Base-by-base conservation (phyloP, 106 monocot genomes). In the Platanthera guangdongensis region DNA sequence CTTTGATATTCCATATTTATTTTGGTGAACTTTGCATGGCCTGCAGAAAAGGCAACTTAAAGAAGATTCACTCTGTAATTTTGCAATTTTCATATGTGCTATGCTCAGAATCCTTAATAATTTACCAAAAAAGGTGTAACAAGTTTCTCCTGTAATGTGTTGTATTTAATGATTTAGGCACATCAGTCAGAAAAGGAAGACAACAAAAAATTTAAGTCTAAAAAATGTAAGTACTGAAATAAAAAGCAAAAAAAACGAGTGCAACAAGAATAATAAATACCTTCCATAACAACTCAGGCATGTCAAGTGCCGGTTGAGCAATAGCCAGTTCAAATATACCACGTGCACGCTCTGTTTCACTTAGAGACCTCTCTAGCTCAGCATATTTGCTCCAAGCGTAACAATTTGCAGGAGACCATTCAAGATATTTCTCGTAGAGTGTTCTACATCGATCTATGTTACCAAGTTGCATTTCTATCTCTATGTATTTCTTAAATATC, bases 321-420 rank as follows among this genome's bases (percentile, higher is more conserved):
- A 91, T 97, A 68, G 96, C 93, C 76, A 93, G 85, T 46, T 97
- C 93, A 77, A 86, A 97, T 59, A 97, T 83, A 52, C 86, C 84
- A 45, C 96, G 78, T 53, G 93, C 86, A 45, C 96, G 96, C 2
- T 97, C 96, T 18, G 86, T 97, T 77, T 97, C 96, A 78, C 77
- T 80, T 50, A 97, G 64, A 3, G 88, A 89, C 51, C 81, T 84
- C 80, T 97, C 96, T 51, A 97, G 55, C 74, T 97, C 96, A 46
- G 96, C 96, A 86, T 84, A 97, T 57, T 97, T 97, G 59, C 84
- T 93, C 96, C 96, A 97, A 45, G 96, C 96, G 86, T 97, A 97
- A 52, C 96, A 97, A 64, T 91, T 97, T 75, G 82, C 87, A 21
- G 93, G 93, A 73, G 87, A 62, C 96, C 93, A 97, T 68, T 94